Evolutionary conservation across 2,329 filamentous ascomycete species (phyloP).

Genomic region (Trichoderma atrobrunneum): DNA sequence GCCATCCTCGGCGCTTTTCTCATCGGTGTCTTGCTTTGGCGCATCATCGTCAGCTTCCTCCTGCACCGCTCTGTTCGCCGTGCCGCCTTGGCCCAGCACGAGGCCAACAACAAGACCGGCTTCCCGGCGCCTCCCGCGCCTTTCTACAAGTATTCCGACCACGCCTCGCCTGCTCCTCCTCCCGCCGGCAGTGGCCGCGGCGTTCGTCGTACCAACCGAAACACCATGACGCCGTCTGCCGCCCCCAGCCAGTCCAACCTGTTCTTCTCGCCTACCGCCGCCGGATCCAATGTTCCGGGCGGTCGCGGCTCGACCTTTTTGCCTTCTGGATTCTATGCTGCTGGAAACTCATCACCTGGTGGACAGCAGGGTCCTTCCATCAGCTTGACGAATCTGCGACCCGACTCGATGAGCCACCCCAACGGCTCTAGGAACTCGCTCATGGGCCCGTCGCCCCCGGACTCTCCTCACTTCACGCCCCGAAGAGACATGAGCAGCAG

Average conservation of each 20-base stretch:
- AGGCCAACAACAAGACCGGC: slow-evolving; percentile 66
- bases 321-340: slow-evolving; percentile 87
- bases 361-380: slow-evolving; percentile 53
- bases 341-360: slow-evolving; percentile 54
- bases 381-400: slow-evolving; percentile 59
- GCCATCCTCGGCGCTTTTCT: slow-evolving; percentile 81
- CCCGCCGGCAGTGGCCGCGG: slow-evolving; percentile 44
- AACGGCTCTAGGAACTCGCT: slow-evolving; percentile 41
- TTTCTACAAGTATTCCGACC: slow-evolving; percentile 64
- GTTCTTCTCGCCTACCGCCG: slow-evolving; percentile 94
- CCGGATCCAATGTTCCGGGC: slow-evolving; percentile 56
- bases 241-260: slow-evolving; percentile 67
- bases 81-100: slow-evolving; percentile 72
- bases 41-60: slow-evolving; percentile 81
- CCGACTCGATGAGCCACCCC: slow-evolving; percentile 53
- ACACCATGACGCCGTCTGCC: slow-evolving; percentile 47
- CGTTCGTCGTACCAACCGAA: slow-evolving; percentile 51
- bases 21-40: slow-evolving; percentile 81
- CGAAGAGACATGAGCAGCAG: slow-evolving; percentile 59
- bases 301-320: slow-evolving; percentile 77
- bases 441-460: slow-evolving; percentile 56
- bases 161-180: slow-evolving; percentile 50
- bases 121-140: slow-evolving; percentile 57
- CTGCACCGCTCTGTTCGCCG: slow-evolving; percentile 88
- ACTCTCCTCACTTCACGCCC: slow-evolving; percentile 57